phyloP scores from a whole-genome alignment of 345 rosid genomes.

The Syzygium aromaticum region DNA sequence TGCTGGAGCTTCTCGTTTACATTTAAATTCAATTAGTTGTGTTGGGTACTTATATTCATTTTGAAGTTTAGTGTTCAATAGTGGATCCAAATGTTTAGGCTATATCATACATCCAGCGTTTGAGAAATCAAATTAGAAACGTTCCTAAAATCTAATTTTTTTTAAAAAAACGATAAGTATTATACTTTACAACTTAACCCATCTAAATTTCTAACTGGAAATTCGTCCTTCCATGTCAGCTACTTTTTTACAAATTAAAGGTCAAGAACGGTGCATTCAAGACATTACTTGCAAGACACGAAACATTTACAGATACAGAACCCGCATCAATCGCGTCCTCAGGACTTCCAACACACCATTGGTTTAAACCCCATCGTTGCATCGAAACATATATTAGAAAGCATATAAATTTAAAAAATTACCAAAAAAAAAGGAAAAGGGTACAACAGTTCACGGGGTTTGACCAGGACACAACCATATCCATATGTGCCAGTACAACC shows the following conservation, averaged over 20 bases:
- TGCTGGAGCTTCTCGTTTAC: neutral
- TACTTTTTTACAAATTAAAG: neutral
- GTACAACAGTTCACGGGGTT: neutral
- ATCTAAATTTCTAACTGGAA: neutral
- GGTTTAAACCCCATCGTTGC: neutral
- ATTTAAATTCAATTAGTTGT: neutral
- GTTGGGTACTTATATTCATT: neutral
- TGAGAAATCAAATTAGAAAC: neutral
- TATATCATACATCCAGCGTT: neutral
- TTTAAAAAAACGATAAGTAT: neutral
- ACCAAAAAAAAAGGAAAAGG: neutral
- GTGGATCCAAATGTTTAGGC: neutral
- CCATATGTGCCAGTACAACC: neutral
- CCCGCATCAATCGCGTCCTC: neutral
- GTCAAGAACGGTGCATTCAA: neutral
- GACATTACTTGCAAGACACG: neutral
- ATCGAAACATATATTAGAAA: neutral
- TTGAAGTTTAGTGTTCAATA: neutral
- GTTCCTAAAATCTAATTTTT: neutral
- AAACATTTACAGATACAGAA: neutral
- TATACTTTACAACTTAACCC: neutral
- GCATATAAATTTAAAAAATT: neutral
- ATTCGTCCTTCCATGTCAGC: neutral
- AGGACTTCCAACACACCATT: neutral
- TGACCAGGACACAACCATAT: neutral